phyloP scores from a whole-genome alignment of 2,329 filamentous ascomycete genomes.

The Penicillium occitanis region DNA sequence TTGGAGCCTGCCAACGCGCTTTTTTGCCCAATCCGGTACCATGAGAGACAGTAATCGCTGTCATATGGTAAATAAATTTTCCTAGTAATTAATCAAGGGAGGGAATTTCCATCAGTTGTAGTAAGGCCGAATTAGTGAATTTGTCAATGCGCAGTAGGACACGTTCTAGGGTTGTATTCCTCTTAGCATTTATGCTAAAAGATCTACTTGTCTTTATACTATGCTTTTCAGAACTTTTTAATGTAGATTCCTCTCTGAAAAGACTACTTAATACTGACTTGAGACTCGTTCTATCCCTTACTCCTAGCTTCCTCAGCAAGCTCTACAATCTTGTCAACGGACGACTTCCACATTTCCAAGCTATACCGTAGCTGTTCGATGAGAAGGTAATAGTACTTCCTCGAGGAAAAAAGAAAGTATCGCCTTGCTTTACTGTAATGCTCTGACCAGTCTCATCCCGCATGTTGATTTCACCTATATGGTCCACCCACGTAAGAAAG shows the following conservation, averaged over 20 bases:
- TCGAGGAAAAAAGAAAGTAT: not conserved
- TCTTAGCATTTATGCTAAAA: not conserved
- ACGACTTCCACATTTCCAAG: not conserved
- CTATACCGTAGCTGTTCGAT: not conserved
- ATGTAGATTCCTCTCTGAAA: not conserved
- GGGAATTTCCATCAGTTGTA: too few species aligned
- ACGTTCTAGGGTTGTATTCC: not conserved
- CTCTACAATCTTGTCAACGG: not conserved
- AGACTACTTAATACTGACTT: not conserved
- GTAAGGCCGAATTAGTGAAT: not conserved
- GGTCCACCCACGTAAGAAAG: not conserved
- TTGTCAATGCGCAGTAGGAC: not conserved
- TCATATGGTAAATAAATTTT: too few species aligned
- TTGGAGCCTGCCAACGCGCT: not conserved
- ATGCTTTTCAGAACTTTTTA: not conserved
- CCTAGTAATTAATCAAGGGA: too few species aligned
- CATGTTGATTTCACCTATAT: not conserved
- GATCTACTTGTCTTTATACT: not conserved
- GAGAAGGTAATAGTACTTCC: not conserved
- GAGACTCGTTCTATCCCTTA: not conserved
- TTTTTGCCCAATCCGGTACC: not conserved
- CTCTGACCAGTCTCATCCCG: not conserved
- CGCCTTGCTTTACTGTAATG: not conserved
- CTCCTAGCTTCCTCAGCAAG: not conserved
- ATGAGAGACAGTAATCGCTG: not conserved